A percentile compares a stretch with the other conserved stretches of the same genome.
Evolutionary conservation across 2,329 filamentous ascomycete species (phyloP).

Genomic region (Cladophialophora yegresii): DNA sequence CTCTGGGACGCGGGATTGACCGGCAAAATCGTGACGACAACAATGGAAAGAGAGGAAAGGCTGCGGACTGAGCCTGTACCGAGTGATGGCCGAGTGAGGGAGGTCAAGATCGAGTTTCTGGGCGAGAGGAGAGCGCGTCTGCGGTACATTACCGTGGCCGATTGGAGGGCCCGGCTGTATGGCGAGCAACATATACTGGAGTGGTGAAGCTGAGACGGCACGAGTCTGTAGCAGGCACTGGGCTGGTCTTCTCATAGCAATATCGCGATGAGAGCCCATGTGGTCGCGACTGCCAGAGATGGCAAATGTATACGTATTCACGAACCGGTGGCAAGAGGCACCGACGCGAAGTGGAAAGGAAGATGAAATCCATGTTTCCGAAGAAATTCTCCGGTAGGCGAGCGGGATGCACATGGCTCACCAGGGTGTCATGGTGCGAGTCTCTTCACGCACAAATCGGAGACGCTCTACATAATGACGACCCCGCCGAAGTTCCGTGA

Average conservation of each 20-base stretch:
- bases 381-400: slow-evolving; percentile 7
- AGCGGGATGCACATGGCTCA: slow-evolving; percentile 3
- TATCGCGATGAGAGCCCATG: no score
- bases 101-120: slow-evolving; percentile 20
- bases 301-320: background rate
- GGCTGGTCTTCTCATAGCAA: background rate
- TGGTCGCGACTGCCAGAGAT: background rate
- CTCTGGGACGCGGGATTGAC: slow-evolving; percentile 60
- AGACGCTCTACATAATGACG: background rate
- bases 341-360: slow-evolving; percentile 10
- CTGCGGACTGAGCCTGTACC: background rate
- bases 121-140: slow-evolving; percentile 15
- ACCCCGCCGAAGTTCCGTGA: background rate
- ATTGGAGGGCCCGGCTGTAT: slow-evolving; percentile 6
- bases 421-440: background rate
- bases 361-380: background rate
- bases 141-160: slow-evolving; percentile 18
- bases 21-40: slow-evolving; percentile 15
- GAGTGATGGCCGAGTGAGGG: slow-evolving; percentile 13
- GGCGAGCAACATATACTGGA: slow-evolving; percentile 14
- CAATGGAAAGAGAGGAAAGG: slow-evolving; percentile 19
- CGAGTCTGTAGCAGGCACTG: background rate
- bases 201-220: slow-evolving; percentile 9
- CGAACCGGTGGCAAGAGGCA: background rate
- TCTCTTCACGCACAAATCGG: background rate